phyloP scores from a whole-genome alignment of 2,329 filamentous ascomycete species.

The Trichoderma aggressivum region DNA sequence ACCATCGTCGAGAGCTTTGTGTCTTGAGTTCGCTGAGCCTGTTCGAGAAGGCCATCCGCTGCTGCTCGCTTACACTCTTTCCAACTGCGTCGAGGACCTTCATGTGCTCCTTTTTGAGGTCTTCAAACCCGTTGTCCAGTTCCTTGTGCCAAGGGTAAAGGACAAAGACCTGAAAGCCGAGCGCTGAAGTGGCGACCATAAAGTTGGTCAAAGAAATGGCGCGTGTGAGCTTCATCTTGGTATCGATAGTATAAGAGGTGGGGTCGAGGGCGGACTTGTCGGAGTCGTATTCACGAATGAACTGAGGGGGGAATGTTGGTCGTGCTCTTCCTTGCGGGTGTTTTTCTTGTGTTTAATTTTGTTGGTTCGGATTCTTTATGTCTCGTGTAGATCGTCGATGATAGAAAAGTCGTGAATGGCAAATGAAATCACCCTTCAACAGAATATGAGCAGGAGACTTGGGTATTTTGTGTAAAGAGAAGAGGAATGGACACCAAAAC shows the following conservation, averaged over 20 bases:
- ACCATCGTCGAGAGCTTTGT: constrained; percentile 1
- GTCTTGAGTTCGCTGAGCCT: constrained; percentile 4
- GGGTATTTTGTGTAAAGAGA: neutral
- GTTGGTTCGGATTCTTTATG: neutral
- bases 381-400: neutral
- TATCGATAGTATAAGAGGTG: neutral
- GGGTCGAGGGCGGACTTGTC: neutral
- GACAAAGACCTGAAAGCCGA: constrained; percentile 13
- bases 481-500: neutral
- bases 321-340: neutral
- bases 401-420: neutral
- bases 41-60: neutral
- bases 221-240: neutral
- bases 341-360: neutral
- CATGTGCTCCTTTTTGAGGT: constrained; percentile 8
- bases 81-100: constrained; percentile 8
- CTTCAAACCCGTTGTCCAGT: constrained; percentile 3
- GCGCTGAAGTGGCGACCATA: constrained; percentile 8
- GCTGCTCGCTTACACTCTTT: neutral
- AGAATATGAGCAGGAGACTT: neutral
- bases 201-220: constrained; percentile 12
- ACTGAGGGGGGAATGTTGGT: neutral
- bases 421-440: neutral
- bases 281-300: neutral
- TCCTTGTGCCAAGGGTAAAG: constrained; percentile 9